Conservation (phyloP, 352 stramenopile genomes). For the Pythium monospermum region DNA sequence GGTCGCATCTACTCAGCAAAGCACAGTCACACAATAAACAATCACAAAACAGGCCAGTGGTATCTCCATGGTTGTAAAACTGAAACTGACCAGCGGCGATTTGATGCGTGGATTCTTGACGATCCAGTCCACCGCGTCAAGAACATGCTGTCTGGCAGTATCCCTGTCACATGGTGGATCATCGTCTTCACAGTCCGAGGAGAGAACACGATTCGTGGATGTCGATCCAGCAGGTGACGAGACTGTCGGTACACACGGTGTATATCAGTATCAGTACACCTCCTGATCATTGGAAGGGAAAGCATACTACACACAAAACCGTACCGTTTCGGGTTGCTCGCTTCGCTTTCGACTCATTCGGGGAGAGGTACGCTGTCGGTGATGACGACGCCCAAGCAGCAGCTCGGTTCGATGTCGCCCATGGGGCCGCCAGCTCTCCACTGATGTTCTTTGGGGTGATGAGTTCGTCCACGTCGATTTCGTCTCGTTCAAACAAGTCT, state of each 20-base stretch:
- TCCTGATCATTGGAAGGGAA: too few species aligned
- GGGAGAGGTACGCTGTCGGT: constrained; percentile 10
- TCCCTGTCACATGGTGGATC: background rate
- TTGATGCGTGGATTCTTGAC: background rate
- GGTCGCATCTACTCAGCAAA: too few species aligned
- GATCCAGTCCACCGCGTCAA: background rate
- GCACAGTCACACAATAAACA: too few species aligned
- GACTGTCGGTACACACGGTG: too few species aligned
- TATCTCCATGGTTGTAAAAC: background rate
- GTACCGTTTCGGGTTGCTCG: background rate
- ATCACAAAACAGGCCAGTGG: background rate
- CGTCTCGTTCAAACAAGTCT: too few species aligned
- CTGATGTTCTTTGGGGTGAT: constrained; percentile 2
- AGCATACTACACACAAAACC: too few species aligned
- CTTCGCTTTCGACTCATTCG: constrained; percentile 11
- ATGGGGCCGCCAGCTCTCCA: background rate
- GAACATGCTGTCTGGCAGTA: too few species aligned
- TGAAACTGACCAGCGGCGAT: background rate
- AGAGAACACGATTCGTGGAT: too few species aligned
- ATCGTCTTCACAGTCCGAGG: background rate
- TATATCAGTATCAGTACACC: too few species aligned
- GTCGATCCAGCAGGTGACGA: too few species aligned
- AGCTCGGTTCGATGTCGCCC: too few species aligned
- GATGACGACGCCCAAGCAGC: background rate
- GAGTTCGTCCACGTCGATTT: constrained; percentile 3